Conservation (phyloP, 306 rosid species). For the Psophocarpus tetragonolobus region DNA sequence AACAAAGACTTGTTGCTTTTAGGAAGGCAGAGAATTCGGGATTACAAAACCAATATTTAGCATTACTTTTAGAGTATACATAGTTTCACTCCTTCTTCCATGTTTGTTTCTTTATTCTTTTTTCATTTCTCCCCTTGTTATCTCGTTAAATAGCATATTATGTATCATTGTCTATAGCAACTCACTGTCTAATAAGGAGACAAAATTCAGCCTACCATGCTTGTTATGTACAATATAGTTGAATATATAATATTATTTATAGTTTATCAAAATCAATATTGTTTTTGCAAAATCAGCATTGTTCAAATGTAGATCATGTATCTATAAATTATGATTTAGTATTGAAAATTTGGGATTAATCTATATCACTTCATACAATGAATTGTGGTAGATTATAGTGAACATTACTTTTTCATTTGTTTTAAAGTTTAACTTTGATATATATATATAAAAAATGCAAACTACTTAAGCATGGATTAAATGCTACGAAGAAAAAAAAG, state of each 20-base stretch:
- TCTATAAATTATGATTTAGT: neutral
- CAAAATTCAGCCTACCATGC: neutral
- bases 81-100: neutral
- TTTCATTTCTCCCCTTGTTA: neutral
- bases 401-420: neutral
- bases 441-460: too few species aligned
- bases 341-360: neutral
- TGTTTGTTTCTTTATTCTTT: neutral
- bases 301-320: neutral
- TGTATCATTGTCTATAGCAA: constrained; percentile 3
- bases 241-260: neutral
- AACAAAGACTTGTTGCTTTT: neutral
- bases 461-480: too few species aligned
- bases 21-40: constrained; percentile 12
- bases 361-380: neutral
- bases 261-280: neutral
- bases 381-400: neutral
- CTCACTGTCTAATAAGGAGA: neutral
- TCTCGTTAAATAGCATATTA: neutral
- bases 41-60: neutral
- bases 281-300: neutral
- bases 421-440: too few species aligned
- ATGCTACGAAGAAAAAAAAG: too few species aligned
- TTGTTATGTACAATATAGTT: neutral
- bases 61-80: neutral